These are phyloP conservation scores for Didymella sp. DNA, from an alignment of 2,329 filamentous ascomycete genomes.

Conservation along the genomic window DNA sequence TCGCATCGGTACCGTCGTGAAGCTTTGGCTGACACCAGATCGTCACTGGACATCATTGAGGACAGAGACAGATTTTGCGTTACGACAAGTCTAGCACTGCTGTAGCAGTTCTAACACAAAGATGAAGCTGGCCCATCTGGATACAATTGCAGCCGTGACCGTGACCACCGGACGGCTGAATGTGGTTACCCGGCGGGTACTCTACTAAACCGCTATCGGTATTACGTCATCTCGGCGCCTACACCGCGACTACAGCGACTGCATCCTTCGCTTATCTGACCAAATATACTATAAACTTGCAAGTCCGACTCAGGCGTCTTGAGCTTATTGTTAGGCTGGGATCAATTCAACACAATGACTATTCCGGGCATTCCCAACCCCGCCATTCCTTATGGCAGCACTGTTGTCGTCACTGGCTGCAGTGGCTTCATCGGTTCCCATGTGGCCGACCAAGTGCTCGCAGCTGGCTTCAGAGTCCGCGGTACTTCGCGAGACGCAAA, in stretches of 20 bases:
- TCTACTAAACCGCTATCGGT: not conserved
- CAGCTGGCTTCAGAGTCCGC: constrained; percentile 45
- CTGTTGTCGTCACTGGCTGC: constrained; percentile 46
- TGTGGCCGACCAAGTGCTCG: constrained; percentile 41
- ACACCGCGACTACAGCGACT: constrained; percentile 4
- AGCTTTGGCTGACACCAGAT: too few species aligned
- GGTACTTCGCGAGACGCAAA: constrained; percentile 42
- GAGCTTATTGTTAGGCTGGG: not conserved
- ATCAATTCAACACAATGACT: not conserved
- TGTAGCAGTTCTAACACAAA: too few species aligned
- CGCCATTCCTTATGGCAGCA: constrained; percentile 32
- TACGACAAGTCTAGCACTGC: too few species aligned
- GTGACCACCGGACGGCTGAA: not conserved
- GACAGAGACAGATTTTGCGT: too few species aligned
- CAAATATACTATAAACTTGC: not conserved
- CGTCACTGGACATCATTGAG: too few species aligned
- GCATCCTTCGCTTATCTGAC: not conserved
- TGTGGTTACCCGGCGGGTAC: constrained; percentile 6
- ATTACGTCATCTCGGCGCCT: constrained; percentile 17
- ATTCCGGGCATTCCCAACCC: constrained; percentile 25
- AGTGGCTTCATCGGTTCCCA: constrained; percentile 48
- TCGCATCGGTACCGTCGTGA: too few species aligned
- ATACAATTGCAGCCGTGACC: too few species aligned
- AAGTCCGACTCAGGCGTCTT: not conserved
- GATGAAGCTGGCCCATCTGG: too few species aligned